Evolutionary conservation across 257 asterid species (phyloP).

Genomic region (Gentiana straminea): DNA sequence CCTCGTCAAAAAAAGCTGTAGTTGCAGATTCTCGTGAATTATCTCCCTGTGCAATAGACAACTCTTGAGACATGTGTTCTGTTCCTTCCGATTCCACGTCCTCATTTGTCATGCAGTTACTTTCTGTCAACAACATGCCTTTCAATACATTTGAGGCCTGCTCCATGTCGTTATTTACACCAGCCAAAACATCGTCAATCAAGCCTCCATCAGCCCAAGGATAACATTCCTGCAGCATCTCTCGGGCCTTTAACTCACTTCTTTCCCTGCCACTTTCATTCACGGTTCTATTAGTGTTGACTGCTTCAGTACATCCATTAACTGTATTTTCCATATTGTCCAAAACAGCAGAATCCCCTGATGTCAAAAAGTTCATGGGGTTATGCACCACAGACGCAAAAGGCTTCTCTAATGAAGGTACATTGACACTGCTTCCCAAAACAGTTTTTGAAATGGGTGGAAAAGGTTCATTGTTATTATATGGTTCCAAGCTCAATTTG

Average conservation of each 20-base stretch:
- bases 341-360: conserved; percentile 11
- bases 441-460: conserved; percentile 38
- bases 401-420: conserved; percentile 31
- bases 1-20: conserved; percentile 10
- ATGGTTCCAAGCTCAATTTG: conserved; percentile 28
- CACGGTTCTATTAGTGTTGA: background rate
- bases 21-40: conserved; percentile 11
- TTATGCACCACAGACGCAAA: conserved; percentile 44
- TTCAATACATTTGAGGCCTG: conserved; percentile 42
- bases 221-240: conserved; percentile 37
- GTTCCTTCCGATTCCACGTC: conserved; percentile 12
- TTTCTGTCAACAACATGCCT: conserved; percentile 32
- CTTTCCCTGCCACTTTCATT: conserved; percentile 1
- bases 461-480: conserved; percentile 34
- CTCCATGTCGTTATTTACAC: conserved; percentile 34
- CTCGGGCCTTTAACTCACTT: conserved; percentile 12
- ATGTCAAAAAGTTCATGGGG: conserved; percentile 27
- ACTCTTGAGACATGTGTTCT: conserved; percentile 4
- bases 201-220: conserved; percentile 69
- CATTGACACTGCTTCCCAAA: conserved; percentile 10
- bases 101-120: conserved; percentile 2
- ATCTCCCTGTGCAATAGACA: background rate
- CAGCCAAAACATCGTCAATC: conserved; percentile 68
- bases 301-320: conserved; percentile 6
- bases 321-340: conserved; percentile 11